Percentiles rank a stretch among this genome's conserved stretches.
phyloP scores from a whole-genome alignment of 441 rosid species.

The Macaranga tanarius region DNA sequence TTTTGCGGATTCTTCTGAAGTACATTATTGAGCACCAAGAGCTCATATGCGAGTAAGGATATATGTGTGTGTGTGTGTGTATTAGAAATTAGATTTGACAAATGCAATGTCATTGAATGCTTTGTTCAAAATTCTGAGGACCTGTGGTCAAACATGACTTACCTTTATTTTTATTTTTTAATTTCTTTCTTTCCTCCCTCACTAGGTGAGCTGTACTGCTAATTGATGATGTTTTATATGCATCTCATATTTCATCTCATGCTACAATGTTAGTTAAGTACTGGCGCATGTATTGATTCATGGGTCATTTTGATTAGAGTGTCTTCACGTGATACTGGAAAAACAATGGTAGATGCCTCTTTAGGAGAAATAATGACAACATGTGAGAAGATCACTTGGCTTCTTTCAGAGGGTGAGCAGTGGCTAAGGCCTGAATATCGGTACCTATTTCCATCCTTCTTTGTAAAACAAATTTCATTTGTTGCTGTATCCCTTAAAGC shows the following conservation, averaged over 20 bases:
- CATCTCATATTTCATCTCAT: conserved; percentile 9
- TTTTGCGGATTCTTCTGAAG: conserved; percentile 87
- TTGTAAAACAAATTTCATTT: neutral
- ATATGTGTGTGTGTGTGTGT: too few species aligned
- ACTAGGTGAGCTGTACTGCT: neutral
- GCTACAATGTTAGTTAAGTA: conserved; percentile 1
- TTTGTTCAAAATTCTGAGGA: neutral
- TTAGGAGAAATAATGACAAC: conserved; percentile 99
- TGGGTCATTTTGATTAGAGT: conserved; percentile 48
- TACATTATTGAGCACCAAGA: conserved; percentile 89
- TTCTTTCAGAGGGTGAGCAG: conserved; percentile 93
- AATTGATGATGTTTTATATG: conserved; percentile 9
- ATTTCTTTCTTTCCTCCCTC: neutral
- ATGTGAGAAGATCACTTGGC: conserved; percentile 99
- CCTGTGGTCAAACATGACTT: neutral
- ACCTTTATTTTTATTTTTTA: neutral
- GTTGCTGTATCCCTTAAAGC: conserved; percentile 1
- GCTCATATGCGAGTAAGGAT: conserved; percentile 97
- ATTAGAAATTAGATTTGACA: neutral
- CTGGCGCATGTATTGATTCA: conserved; percentile 16
- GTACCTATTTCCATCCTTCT: conserved; percentile 29
- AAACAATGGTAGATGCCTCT: conserved; percentile 99
- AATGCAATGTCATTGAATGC: neutral
- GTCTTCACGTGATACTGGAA: conserved; percentile 98
- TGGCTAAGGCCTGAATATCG: conserved; percentile 97